Conservation (phyloP, 176 grass and related monocot genomes). For the Carex cristatella region DNA sequence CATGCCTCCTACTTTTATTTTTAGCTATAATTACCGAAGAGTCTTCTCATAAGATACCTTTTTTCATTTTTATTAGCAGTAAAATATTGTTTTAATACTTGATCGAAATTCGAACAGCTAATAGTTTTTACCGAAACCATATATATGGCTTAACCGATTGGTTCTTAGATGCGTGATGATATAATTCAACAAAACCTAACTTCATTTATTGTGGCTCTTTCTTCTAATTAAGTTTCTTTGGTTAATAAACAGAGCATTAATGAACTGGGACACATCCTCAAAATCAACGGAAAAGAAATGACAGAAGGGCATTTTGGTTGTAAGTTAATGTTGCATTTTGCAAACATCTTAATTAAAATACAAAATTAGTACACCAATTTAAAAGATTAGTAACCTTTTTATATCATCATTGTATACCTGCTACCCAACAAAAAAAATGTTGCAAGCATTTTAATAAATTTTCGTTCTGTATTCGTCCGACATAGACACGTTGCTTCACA, state of each 20-base stretch:
- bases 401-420: background rate
- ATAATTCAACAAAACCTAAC: background rate
- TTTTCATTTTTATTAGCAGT: background rate
- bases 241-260: background rate
- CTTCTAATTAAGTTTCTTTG: background rate
- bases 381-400: background rate
- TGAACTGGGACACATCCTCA: background rate
- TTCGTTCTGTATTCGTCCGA: slow-evolving; percentile 5
- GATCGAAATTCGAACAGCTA: background rate
- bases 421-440: background rate
- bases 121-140: background rate
- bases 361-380: background rate
- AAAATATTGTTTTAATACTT: background rate
- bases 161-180: background rate
- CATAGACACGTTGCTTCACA: slow-evolving; percentile 22
- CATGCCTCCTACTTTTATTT: background rate
- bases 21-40: background rate
- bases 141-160: background rate
- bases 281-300: background rate
- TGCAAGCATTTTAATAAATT: slow-evolving; percentile 11
- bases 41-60: background rate
- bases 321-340: background rate
- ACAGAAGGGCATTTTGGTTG: background rate
- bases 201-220: background rate
- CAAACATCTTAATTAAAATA: background rate